A percentile compares a stretch with the other conserved stretches of the same genome.
phyloP scores from a whole-genome alignment of 345 rosid species.

The sweet orange (Citrus sinensis) region DVS_A1.0 CM039163.1:9974501-9975000 shows the following conservation, averaged over 20 bases:
- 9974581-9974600: not conserved
- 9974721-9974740: not conserved
- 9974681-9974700: not conserved
- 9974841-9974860: not conserved
- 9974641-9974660: not conserved
- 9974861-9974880: slow-evolving; percentile 48
- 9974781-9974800: not conserved
- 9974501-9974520: slow-evolving; percentile 52
- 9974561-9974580: not conserved
- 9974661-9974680: not conserved
- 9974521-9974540: slow-evolving; percentile 67
- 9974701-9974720: not conserved
- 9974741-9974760: not conserved
- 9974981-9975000: slow-evolving; percentile 99
- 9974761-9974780: not conserved
- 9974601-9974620: not conserved
- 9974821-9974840: not conserved
- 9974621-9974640: not conserved
- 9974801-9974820: not conserved
- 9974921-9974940: slow-evolving; percentile 41
- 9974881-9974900: slow-evolving; percentile 47
- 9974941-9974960: slow-evolving; percentile 72
- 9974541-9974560: not conserved
- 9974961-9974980: slow-evolving; percentile 80
- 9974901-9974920: slow-evolving; percentile 59